These are phyloP conservation scores for Porpolomopsis calyptriformis DNA, from an alignment of 768 basidiomycete species.

Conservation along the genomic window DNA sequence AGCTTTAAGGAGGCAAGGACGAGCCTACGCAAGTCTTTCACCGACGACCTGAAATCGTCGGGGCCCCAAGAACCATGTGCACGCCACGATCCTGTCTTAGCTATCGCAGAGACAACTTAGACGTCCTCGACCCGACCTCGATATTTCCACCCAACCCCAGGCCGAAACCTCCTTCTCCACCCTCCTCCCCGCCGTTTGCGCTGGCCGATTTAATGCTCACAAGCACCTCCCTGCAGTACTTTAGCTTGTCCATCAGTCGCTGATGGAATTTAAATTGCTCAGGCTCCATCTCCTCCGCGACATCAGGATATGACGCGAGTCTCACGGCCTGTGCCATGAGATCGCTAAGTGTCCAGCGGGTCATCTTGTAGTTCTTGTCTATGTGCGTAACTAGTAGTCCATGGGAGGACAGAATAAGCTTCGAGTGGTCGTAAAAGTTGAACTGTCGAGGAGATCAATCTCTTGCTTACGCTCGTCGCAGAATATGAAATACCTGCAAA, in stretches of 20 bases:
- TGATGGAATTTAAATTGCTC: slow-evolving; percentile 52
- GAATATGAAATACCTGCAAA: slow-evolving; percentile 64
- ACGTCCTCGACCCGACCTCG: slow-evolving; percentile 11
- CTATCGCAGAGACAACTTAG: slow-evolving; percentile 17
- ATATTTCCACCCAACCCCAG: slow-evolving; percentile 10
- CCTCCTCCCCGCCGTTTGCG: slow-evolving; percentile 23
- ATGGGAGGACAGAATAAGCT: slow-evolving; percentile 76
- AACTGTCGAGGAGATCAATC: slow-evolving; percentile 44
- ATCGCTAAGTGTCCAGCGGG: slow-evolving; percentile 60
- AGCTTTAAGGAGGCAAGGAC: too few species aligned
- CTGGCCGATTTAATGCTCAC: slow-evolving; percentile 57
- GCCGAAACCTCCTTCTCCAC: background rate
- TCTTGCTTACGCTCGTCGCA: slow-evolving; percentile 1
- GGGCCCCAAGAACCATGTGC: background rate
- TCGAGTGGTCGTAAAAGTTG: slow-evolving; percentile 98
- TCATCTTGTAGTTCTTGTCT: slow-evolving; percentile 76
- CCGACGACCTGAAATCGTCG: slow-evolving; percentile 4
- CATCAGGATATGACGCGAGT: slow-evolving; percentile 17
- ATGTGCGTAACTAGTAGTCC: slow-evolving; percentile 81
- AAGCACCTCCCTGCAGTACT: slow-evolving; percentile 80
- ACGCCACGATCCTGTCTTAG: background rate
- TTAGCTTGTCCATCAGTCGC: slow-evolving; percentile 66
- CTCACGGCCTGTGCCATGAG: slow-evolving; percentile 50
- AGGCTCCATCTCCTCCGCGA: slow-evolving; percentile 28
- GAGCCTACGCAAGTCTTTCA: too few species aligned